Conservation (phyloP, 805 yeast species). For the Candida wancherniae region DNA sequence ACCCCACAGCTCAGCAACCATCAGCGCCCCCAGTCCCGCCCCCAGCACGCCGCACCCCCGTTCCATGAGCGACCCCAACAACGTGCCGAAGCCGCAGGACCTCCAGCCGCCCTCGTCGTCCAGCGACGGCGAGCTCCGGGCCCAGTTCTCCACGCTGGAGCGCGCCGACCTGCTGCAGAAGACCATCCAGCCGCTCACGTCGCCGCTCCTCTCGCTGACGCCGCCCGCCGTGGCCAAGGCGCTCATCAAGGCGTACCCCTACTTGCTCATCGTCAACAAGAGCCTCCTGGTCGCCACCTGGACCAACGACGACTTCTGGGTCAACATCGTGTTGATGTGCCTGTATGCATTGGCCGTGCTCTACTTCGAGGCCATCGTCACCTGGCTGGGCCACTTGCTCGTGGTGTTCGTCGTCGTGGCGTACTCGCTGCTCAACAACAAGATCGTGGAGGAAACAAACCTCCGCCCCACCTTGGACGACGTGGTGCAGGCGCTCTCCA, state of each 20-base stretch:
- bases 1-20: constrained; percentile 4
- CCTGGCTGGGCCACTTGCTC: constrained; percentile 78
- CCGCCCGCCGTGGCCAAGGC: constrained; percentile 90
- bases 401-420: constrained; percentile 57
- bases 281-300: constrained; percentile 74
- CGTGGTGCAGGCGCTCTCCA: constrained; percentile 69
- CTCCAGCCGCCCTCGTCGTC: constrained; percentile 10
- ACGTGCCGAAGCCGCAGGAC: constrained; percentile 12
- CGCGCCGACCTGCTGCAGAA: constrained; percentile 5
- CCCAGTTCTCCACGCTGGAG: constrained; percentile 20
- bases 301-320: constrained; percentile 84
- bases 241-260: constrained; percentile 79
- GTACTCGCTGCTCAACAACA: constrained; percentile 54
- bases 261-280: constrained; percentile 67
- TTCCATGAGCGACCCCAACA: constrained; percentile 12
- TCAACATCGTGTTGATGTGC: constrained; percentile 58
- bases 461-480: constrained; percentile 82
- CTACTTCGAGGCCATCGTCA: constrained; percentile 74
- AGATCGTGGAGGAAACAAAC: constrained; percentile 54
- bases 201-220: constrained; percentile 81
- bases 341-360: constrained; percentile 54
- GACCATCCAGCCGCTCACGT: constrained; percentile 45
- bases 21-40: constrained; percentile 1
- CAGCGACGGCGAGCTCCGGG: constrained; percentile 23
- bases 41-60: constrained; percentile 1